These are phyloP conservation scores for Lasiodiplodia gonubiensis DNA, from an alignment of 2,329 filamentous ascomycete species.

Conservation along the genomic window DNA sequence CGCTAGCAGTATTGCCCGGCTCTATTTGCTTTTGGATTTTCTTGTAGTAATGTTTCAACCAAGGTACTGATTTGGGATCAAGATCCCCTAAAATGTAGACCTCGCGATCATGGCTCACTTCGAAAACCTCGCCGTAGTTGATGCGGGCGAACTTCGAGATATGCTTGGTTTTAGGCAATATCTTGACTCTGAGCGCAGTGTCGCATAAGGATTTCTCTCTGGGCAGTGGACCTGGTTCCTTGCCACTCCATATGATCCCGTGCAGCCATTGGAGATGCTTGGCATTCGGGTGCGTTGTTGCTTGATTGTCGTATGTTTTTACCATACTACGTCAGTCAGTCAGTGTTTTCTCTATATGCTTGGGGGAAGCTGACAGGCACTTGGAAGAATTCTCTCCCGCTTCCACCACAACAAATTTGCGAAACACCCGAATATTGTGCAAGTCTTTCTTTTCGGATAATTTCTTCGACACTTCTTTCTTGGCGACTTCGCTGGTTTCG, in stretches of 20 bases:
- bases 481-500: not conserved
- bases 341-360: no score
- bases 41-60: not conserved
- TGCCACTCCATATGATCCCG: not conserved
- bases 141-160: not conserved
- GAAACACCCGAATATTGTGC: not conserved
- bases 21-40: not conserved
- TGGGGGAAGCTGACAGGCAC: not conserved
- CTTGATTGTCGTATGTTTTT: not conserved
- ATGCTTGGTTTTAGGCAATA: not conserved
- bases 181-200: not conserved
- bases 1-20: no score
- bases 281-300: not conserved
- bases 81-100: not conserved
- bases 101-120: not conserved
- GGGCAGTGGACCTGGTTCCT: no score
- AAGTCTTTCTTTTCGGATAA: not conserved
- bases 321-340: not conserved
- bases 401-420: not conserved
- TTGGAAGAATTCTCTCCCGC: not conserved
- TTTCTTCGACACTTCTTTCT: not conserved
- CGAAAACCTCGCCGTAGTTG: not conserved
- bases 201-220: not conserved
- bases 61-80: not conserved
- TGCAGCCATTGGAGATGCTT: not conserved